phyloP scores from a whole-genome alignment of 192 early-diverging fungal species.

The Coemansia javaensis region DNA sequence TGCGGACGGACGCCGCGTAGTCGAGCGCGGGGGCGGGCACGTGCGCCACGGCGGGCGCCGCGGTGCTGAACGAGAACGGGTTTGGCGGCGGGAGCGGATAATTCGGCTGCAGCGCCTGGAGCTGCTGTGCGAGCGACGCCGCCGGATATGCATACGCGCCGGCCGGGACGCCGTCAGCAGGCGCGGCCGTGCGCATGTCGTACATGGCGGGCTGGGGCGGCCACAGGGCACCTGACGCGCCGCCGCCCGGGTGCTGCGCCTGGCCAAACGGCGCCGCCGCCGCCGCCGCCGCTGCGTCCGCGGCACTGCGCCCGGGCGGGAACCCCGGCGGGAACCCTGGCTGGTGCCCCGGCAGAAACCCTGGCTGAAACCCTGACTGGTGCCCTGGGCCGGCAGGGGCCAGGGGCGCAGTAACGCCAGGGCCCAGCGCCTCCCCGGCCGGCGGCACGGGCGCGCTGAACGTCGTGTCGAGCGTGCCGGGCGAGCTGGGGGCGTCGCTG shows the following conservation, averaged over 20 bases:
- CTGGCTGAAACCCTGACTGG: too few species aligned
- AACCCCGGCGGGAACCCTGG: too few species aligned
- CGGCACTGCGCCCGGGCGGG: too few species aligned
- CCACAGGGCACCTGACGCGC: not conserved
- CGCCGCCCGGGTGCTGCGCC: not conserved
- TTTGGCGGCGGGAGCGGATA: conserved; percentile 2
- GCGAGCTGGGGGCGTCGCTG: conserved; percentile 13
- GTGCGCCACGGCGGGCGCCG: conserved; percentile 1
- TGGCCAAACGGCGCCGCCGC: too few species aligned
- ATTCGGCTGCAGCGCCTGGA: conserved; percentile 2
- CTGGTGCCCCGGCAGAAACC: too few species aligned
- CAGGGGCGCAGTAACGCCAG: not conserved
- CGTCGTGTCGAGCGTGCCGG: conserved; percentile 10
- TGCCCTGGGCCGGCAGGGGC: not conserved
- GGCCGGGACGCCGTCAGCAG: not conserved
- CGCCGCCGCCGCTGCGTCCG: too few species aligned
- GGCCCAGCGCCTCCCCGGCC: conserved; percentile 3
- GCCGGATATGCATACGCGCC: conserved; percentile 11
- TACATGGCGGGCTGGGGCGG: not conserved
- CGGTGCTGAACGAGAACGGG: conserved; percentile 4
- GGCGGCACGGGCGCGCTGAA: conserved; percentile 6
- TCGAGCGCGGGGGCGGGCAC: conserved; percentile 2
- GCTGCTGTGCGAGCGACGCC: conserved; percentile 1
- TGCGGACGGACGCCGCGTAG: conserved; percentile 19
- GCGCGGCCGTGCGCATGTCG: not conserved